These are phyloP conservation scores for Wickerhamomyces ciferrii DNA, from an alignment of 805 yeast species.

Conservation along the genomic window DNA sequence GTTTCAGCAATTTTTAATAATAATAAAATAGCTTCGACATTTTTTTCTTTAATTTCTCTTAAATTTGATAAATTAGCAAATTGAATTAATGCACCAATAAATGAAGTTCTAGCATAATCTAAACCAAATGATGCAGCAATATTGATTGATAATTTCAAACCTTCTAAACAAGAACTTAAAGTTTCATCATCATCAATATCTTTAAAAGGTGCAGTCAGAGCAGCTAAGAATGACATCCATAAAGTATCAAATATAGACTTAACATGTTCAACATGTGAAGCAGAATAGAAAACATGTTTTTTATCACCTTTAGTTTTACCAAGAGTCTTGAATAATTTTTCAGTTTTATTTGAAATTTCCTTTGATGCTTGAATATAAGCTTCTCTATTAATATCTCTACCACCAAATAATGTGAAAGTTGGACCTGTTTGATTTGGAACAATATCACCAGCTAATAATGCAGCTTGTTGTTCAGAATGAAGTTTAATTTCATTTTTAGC, in stretches of 20 bases:
- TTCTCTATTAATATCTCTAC: conserved; percentile 68
- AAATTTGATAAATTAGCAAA: conserved; percentile 77
- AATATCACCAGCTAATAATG: conserved; percentile 64
- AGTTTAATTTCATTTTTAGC: conserved; percentile 80
- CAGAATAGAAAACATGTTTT: conserved; percentile 59
- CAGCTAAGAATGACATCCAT: conserved; percentile 98
- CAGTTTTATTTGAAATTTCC: conserved; percentile 88
- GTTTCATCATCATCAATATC: conserved; percentile 77
- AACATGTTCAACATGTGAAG: conserved; percentile 85
- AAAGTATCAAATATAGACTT: conserved; percentile 87
- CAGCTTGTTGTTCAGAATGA: conserved; percentile 91
- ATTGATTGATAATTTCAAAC: conserved; percentile 75
- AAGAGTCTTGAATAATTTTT: conserved; percentile 66
- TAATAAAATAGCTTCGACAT: conserved; percentile 72
- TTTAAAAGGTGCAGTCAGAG: conserved; percentile 88
- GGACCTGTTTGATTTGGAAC: conserved; percentile 30
- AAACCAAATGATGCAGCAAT: conserved; percentile 81
- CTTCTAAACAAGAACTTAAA: conserved; percentile 70
- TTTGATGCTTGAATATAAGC: conserved; percentile 90
- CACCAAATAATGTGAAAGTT: conserved; percentile 56
- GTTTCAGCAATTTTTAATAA: conserved; percentile 70
- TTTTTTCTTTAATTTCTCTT: conserved; percentile 72
- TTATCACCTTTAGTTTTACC: conserved; percentile 43
- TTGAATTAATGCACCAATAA: conserved; percentile 84
- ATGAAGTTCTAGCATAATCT: conserved; percentile 82